These are phyloP conservation scores for Skeletonema costatum DNA, from an alignment of 108 stramenopile genomes.

Conservation along the genomic window DNA sequence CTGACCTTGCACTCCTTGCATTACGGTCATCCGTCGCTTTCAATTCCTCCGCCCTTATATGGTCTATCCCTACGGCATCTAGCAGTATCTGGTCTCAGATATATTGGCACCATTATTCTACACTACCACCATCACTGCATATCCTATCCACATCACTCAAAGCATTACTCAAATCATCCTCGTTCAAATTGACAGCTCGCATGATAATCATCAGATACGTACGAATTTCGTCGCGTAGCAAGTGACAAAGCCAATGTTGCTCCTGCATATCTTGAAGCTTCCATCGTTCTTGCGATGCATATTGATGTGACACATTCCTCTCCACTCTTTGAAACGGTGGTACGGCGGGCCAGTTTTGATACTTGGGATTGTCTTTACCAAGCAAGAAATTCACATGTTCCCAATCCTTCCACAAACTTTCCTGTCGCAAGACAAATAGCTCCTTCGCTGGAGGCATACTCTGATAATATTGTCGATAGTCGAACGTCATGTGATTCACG, in stretches of 20 bases:
- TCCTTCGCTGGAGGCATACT: slow-evolving; percentile 33
- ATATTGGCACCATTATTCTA: too few species aligned
- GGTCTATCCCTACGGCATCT: too few species aligned
- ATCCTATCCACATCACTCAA: slow-evolving; percentile 13
- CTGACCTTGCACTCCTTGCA: too few species aligned
- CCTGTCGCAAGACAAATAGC: slow-evolving; percentile 44
- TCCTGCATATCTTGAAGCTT: background rate
- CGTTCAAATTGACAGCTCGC: slow-evolving; percentile 20
- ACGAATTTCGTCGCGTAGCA: slow-evolving; percentile 20
- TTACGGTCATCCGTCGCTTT: too few species aligned
- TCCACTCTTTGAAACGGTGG: slow-evolving; percentile 13
- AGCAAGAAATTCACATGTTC: background rate
- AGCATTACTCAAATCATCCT: slow-evolving; percentile 13
- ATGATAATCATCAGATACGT: slow-evolving; percentile 17
- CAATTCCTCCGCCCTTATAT: too few species aligned
- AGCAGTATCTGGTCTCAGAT: too few species aligned
- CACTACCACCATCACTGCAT: background rate
- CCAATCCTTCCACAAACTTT: slow-evolving; percentile 43
- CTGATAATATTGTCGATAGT: slow-evolving; percentile 18
- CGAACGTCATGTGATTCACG: slow-evolving; percentile 17
- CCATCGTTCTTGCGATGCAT: background rate
- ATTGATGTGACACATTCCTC: slow-evolving; percentile 14
- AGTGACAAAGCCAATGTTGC: slow-evolving; percentile 10
- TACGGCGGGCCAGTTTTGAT: background rate
- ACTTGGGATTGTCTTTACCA: background rate